Evolutionary conservation across 495 filamentous ascomycete species (phyloP).

Genomic region (Penicillium arizonense): DNA sequence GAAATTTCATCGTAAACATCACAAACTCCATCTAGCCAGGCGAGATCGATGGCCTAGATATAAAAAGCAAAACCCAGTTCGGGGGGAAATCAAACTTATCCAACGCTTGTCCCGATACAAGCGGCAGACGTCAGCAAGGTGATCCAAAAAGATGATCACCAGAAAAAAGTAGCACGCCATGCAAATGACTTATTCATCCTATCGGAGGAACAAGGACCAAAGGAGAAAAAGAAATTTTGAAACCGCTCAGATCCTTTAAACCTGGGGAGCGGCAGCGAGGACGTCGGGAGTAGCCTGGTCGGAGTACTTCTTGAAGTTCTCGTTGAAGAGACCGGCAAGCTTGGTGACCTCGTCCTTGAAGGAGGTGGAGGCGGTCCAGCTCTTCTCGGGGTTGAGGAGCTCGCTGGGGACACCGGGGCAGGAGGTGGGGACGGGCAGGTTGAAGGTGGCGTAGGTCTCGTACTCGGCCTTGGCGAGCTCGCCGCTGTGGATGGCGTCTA

Average conservation of each 20-base stretch:
- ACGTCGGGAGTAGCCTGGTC: conserved; percentile 82
- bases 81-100: conserved; percentile 20
- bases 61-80: conserved; percentile 14
- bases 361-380: conserved; percentile 76
- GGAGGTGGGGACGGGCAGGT: conserved; percentile 83
- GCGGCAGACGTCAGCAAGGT: conserved; percentile 11
- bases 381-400: conserved; percentile 90
- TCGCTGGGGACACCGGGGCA: conserved; percentile 85
- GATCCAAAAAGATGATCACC: conserved; percentile 22
- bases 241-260: conserved; percentile 5
- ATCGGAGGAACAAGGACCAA: conserved; percentile 15
- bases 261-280: conserved; percentile 39
- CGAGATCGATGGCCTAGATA: conserved; percentile 14
- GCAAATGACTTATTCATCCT: conserved; percentile 22
- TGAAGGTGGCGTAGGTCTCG: conserved; percentile 96
- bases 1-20: conserved; percentile 8
- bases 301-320: conserved; percentile 97
- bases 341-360: conserved; percentile 88
- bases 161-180: conserved; percentile 32
- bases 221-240: conserved; percentile 29
- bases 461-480: conserved; percentile 88
- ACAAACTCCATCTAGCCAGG: conserved; percentile 17
- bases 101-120: conserved; percentile 28
- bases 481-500: conserved; percentile 95
- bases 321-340: conserved; percentile 80